Conservation (phyloP, 345 rosid genomes). For the Bruguiera sexangula region DNA sequence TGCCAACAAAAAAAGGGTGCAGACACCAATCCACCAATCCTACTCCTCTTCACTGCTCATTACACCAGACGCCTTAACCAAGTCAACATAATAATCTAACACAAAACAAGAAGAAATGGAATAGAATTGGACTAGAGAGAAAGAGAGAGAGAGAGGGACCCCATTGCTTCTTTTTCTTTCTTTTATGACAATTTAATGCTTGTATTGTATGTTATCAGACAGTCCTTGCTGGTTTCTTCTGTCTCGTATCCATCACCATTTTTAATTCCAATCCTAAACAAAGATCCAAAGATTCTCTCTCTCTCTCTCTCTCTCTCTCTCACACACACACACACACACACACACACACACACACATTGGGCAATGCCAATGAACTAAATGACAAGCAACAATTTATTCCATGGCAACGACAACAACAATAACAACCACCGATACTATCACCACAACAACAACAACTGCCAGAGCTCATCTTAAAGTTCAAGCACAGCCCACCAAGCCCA, state of each 20-base stretch:
- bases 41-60: no score
- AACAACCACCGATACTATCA: constrained; percentile 6
- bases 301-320: not conserved
- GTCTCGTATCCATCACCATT: constrained; percentile 37
- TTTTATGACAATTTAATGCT: constrained; percentile 14
- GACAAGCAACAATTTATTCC: constrained; percentile 35
- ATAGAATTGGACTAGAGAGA: not conserved
- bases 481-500: constrained; percentile 51
- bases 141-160: not conserved
- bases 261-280: not conserved
- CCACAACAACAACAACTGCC: constrained; percentile 18
- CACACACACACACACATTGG: constrained; percentile 1
- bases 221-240: not conserved
- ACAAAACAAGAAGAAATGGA: no score
- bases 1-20: not conserved
- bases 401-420: constrained; percentile 37
- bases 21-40: no score
- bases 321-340: not conserved
- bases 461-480: constrained; percentile 41
- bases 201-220: not conserved
- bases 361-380: constrained; percentile 31
- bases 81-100: no score
- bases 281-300: no score
- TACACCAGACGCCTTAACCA: no score
- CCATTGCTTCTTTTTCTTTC: not conserved